A percentile compares a stretch with the other conserved stretches of the same genome.
Conservation (phyloP, 225 moss, liverwort and hornwort species). For the Pleurozium schreberi region DNA sequence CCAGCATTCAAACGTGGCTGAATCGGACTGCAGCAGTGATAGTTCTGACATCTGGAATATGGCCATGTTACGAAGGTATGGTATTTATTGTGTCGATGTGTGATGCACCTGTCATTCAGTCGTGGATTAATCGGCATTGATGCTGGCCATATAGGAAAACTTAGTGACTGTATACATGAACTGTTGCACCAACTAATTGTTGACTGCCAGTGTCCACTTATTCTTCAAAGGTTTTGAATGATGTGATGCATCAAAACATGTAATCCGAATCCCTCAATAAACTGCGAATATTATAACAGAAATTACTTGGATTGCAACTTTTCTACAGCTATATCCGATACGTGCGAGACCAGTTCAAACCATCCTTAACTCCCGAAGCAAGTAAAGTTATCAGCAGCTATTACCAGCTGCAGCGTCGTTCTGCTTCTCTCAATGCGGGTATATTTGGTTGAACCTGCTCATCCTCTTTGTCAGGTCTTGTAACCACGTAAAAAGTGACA, state of each 20-base stretch:
- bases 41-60: constrained; percentile 60
- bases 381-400: constrained; percentile 82
- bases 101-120: neutral
- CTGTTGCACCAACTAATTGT: neutral
- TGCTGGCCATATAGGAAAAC: neutral
- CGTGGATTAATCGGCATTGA: neutral
- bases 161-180: neutral
- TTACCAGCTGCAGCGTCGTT: constrained; percentile 86
- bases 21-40: constrained; percentile 14
- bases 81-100: neutral
- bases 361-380: constrained; percentile 67
- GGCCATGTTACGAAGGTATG: constrained; percentile 83
- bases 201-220: neutral
- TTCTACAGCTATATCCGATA: constrained; percentile 73
- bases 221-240: neutral
- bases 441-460: neutral
- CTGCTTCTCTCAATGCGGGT: constrained; percentile 77
- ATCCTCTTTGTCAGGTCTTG: neutral
- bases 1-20: constrained; percentile 49
- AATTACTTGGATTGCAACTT: neutral
- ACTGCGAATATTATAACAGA: neutral
- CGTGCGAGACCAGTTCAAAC: constrained; percentile 65
- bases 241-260: neutral
- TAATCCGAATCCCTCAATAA: neutral
- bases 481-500: neutral